Conservation (phyloP, 257 asterid genomes). For the Solanum pennellii region DNA sequence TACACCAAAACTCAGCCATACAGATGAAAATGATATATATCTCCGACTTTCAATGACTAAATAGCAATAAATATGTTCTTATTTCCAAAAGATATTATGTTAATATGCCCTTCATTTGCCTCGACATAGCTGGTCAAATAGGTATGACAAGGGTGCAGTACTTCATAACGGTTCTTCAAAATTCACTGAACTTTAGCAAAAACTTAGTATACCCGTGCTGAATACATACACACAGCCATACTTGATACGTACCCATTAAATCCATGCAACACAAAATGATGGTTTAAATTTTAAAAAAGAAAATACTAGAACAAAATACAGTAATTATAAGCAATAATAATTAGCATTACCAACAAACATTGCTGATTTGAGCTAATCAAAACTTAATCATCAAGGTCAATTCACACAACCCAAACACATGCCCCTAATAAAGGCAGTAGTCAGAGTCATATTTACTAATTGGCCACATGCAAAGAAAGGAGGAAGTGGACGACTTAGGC, state of each 20-base stretch:
- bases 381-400: background rate
- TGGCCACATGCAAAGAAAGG: background rate
- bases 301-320: background rate
- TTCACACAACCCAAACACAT: background rate
- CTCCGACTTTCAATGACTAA: background rate
- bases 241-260: background rate
- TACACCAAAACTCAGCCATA: background rate
- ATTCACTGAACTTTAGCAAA: background rate
- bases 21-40: background rate
- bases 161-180: background rate
- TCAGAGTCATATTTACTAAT: background rate
- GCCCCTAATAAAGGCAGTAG: background rate
- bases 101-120: background rate
- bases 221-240: background rate
- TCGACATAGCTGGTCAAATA: background rate
- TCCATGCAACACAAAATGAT: background rate
- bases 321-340: background rate
- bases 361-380: background rate
- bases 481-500: background rate
- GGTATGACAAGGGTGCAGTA: background rate
- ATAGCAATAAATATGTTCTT: background rate
- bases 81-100: background rate
- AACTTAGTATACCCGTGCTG: background rate
- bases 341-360: background rate
- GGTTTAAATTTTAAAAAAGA: background rate